Base-by-base conservation (phyloP, 441 rosid genomes). In the Erodium trifolium region DNA sequence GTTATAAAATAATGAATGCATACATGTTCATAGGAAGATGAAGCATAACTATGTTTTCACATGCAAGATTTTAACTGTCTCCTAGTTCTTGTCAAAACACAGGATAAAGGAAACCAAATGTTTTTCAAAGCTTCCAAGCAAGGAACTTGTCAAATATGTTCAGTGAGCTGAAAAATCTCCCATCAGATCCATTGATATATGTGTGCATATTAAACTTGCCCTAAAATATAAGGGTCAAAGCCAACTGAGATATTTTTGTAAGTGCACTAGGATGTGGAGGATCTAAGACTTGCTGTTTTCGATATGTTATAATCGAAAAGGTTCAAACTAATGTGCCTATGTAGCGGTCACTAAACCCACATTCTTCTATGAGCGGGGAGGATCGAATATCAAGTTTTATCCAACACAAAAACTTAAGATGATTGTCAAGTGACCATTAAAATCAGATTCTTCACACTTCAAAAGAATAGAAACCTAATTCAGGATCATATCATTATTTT, bases 21-120 rank as follows among this genome's bases (percentile, higher is more conserved):
- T 23, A 23, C 3, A 5, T 34, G 5, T 34, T 34, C 37, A 34
- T 34, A 34, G 37, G 37, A 34, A 34, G 37, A 34, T 34, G 37
- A 2, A 34, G 37, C 37, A 34, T 45, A 10, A 0, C 51, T 45
- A 43, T 8, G 51, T 3, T 45, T 45, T 45, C 51, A 45, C 51
- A 45, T 10, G 51, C 51, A 45, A 5, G 13, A 45, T 45, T 45
- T 45, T 45, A 45, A 45, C 51, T 11, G 51, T 10, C 13, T 45
- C 51, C 51, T 45, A 45, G n/a, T 45, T 45, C 51, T 45, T 45
- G 51, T 45, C 51, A 12, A 45, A 45, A 45, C 51, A 45, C 9
- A 45, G 13, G 0, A 45, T 45, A 45, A 9, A 8, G 43, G 71
- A 76, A 74, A 69, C 72, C 65, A 80, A 72, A 75, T 72, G 72